Conservation (phyloP, 2,329 filamentous ascomycete genomes). For the Gremmenia infestans region DNA sequence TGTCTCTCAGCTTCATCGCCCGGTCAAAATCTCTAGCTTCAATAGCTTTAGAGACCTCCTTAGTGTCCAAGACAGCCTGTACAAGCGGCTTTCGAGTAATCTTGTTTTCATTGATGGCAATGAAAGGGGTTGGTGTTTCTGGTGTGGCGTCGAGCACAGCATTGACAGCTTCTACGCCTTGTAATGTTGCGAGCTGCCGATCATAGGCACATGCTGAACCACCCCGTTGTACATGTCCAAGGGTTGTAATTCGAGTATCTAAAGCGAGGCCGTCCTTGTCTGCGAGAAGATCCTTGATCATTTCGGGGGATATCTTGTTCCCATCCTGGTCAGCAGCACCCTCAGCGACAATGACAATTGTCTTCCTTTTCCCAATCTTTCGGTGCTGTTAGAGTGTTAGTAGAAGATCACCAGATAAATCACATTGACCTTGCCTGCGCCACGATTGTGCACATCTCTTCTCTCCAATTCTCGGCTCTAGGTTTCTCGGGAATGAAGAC, state of each 20-base stretch:
- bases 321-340: slow-evolving; percentile 82
- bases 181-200: slow-evolving; percentile 84
- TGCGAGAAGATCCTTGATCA: slow-evolving; percentile 86
- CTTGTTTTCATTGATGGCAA: slow-evolving; percentile 96
- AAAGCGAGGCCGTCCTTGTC: slow-evolving; percentile 69
- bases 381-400: slow-evolving; percentile 58
- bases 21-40: slow-evolving; percentile 77
- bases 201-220: slow-evolving; percentile 91
- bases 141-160: slow-evolving; percentile 86
- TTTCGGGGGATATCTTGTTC: slow-evolving; percentile 73
- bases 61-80: slow-evolving; percentile 81
- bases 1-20: slow-evolving; percentile 84
- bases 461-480: slow-evolving; percentile 78
- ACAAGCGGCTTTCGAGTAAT: slow-evolving; percentile 87
- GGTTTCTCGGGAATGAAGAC: slow-evolving; percentile 96
- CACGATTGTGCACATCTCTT: slow-evolving; percentile 79
- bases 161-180: slow-evolving; percentile 90
- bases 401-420: background rate
- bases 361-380: slow-evolving; percentile 86
- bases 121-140: slow-evolving; percentile 86
- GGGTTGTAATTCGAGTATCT: slow-evolving; percentile 89
- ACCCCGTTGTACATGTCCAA: slow-evolving; percentile 96
- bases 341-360: slow-evolving; percentile 96
- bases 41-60: slow-evolving; percentile 78
- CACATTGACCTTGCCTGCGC: slow-evolving; percentile 49